Conservation (phyloP, 768 basidiomycete species). For the Cystobasidium onofrii region DNA sequence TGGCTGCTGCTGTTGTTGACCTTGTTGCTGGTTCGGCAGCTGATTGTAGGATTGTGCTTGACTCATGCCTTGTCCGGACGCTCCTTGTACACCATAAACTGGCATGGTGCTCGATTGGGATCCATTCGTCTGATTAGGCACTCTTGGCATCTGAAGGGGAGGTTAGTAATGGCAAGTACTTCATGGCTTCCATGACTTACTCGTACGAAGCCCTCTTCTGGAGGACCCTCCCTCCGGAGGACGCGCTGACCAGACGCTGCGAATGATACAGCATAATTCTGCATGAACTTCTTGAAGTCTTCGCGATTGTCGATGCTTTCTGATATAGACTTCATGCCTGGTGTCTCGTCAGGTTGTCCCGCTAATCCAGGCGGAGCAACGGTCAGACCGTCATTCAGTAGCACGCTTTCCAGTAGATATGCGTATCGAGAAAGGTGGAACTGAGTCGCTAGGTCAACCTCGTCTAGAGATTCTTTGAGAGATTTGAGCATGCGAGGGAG, state of each 20-base stretch:
- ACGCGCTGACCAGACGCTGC: constrained; percentile 46
- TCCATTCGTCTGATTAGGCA: neutral
- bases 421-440: constrained; percentile 93
- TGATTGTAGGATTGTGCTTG: neutral
- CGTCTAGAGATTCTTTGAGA: constrained; percentile 88
- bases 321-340: constrained; percentile 74
- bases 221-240: constrained; percentile 56
- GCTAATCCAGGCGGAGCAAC: constrained; percentile 64
- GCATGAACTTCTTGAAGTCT: constrained; percentile 96
- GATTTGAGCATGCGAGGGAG: constrained; percentile 86
- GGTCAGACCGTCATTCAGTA: constrained; percentile 78
- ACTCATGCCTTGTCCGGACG: neutral
- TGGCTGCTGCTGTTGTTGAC: constrained; percentile 43
- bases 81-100: neutral
- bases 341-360: constrained; percentile 48
- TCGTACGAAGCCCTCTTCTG: constrained; percentile 81
- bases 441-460: constrained; percentile 94
- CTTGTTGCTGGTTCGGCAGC: neutral
- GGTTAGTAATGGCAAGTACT: neutral
- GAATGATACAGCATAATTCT: constrained; percentile 88
- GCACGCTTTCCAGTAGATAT: constrained; percentile 82
- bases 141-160: neutral
- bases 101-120: neutral
- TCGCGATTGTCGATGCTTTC: constrained; percentile 88
- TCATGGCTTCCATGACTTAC: neutral